Conservation (phyloP, 495 filamentous ascomycete genomes). For the Tuber umbilicatum region DNA sequence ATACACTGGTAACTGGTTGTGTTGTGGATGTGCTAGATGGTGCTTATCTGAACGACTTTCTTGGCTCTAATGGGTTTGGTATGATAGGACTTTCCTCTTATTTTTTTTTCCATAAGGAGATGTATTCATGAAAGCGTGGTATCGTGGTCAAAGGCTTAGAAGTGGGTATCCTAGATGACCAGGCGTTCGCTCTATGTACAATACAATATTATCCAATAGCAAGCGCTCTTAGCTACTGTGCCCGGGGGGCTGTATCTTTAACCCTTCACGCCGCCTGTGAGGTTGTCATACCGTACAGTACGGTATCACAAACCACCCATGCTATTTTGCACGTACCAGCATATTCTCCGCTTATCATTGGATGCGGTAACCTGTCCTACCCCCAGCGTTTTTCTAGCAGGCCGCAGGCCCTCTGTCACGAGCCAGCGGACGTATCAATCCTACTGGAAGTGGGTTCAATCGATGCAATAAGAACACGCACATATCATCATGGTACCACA, state of each 20-base stretch:
- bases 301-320: not conserved
- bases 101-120: not conserved
- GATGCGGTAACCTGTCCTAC: not conserved
- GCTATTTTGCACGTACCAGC: not conserved
- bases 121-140: not conserved
- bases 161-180: not conserved
- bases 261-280: not conserved
- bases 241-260: not conserved
- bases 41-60: not conserved
- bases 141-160: not conserved
- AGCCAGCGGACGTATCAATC: not conserved
- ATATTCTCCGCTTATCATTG: not conserved
- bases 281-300: not conserved
- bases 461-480: no score
- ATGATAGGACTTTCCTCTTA: not conserved
- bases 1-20: not conserved
- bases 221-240: not conserved
- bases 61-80: not conserved
- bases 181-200: not conserved
- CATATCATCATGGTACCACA: not conserved
- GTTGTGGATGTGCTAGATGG: not conserved
- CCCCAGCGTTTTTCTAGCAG: not conserved
- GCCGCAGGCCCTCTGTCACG: not conserved
- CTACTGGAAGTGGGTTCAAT: not conserved
- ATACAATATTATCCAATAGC: not conserved